Base-by-base conservation (phyloP, 1,139 yeast species). In the Yamadazyma mexicana region DNA sequence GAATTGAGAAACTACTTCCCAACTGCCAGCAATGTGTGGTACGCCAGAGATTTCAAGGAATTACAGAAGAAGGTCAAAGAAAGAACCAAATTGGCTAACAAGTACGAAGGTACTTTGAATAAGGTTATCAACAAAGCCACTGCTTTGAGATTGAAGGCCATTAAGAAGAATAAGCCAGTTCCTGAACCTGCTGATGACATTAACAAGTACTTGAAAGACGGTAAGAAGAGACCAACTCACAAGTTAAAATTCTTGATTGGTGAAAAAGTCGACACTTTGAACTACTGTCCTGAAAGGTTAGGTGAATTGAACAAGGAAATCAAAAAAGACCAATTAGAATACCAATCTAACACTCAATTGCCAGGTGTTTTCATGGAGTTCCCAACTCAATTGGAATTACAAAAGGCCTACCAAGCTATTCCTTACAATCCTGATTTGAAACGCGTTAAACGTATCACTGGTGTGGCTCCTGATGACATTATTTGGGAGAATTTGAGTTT, bases 321-420 rank as follows among this genome's bases (percentile, higher is more conserved):
- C 47, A 67, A 66, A 39, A 73, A 74, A 31, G 61, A 77, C 49
- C 96, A 88, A 65, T 56, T 57, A 26, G 64, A 66, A 33, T 67
- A 69, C 51, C 65, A 67, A 37, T 59, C 70, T 15, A 64, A 69
- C 43, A 66, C 71, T 8, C 81, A 79, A 53, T 59, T 75, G 33
- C 81, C 85, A 40, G 85, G 96, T 28, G 95, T 86, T 15, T 89
- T 92, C 58, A 74, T 91, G 38, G 92, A 87, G 58, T 92, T 92
- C 61, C 81, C 86, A 40, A 78, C 89, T 43, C 97, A 89, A 62
- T 81, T 84, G 55, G 87, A 87, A 53, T 87, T 94, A 30, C 96
- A 91, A 64, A 72, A 83, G 49, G 98, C 97, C n/a, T 81, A 73
- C 58, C 98, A 91, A 64, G 79, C 87, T 20, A 67, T 80, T 40